Conservation (phyloP, 1,284 basidiomycete genomes). For the Tilletiaria anomala region DNA sequence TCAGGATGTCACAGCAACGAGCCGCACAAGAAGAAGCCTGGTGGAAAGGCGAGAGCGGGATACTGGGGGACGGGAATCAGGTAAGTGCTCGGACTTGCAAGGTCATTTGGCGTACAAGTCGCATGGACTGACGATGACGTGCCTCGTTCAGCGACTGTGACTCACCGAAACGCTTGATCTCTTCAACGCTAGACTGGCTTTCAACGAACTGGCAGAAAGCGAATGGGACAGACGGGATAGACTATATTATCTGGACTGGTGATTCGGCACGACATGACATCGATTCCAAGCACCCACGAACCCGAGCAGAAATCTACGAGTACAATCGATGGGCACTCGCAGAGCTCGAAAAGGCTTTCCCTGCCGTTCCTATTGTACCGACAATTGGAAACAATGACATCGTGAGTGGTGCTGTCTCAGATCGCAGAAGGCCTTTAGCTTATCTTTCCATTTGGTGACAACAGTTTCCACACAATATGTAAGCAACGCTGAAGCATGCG, state of each 20-base stretch:
- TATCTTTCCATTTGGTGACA: too few species aligned
- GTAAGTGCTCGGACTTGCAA: too few species aligned
- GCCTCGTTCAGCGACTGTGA: slow-evolving; percentile 83
- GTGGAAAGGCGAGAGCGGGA: not conserved
- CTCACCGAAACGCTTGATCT: slow-evolving; percentile 60
- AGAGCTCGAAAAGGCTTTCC: slow-evolving; percentile 60
- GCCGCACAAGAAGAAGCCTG: not conserved
- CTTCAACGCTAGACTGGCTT: slow-evolving; percentile 66
- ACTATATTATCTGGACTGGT: slow-evolving; percentile 73
- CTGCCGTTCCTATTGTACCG: slow-evolving; percentile 66
- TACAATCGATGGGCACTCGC: slow-evolving; percentile 56
- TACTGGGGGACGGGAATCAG: too few species aligned
- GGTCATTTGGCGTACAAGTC: too few species aligned
- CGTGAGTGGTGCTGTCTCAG: too few species aligned
- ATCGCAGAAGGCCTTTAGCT: not conserved
- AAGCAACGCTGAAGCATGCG: slow-evolving; percentile 10
- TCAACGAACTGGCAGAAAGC: slow-evolving; percentile 56
- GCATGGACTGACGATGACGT: too few species aligned
- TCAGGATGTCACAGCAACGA: slow-evolving; percentile 11
- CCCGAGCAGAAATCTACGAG: slow-evolving; percentile 62
- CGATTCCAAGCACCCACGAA: slow-evolving; percentile 63
- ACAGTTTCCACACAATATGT: too few species aligned
- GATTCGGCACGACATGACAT: slow-evolving; percentile 86
- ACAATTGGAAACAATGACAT: slow-evolving; percentile 54
- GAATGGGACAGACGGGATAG: slow-evolving; percentile 49